Conservation (phyloP, 306 rosid genomes). For the Canavalia ensiformis region DNA sequence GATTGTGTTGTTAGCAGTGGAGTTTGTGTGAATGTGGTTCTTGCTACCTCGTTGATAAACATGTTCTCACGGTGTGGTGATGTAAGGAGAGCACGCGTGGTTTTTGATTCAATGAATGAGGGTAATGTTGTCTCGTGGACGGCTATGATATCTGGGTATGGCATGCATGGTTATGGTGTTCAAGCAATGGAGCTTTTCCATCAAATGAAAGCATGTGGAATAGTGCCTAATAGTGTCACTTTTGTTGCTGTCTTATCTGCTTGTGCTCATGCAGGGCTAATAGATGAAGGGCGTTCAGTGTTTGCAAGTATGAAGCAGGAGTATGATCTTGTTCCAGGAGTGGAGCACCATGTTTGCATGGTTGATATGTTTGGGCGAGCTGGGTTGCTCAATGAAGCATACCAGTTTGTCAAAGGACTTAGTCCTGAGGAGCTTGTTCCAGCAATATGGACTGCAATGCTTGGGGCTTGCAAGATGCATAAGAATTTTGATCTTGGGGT, state of each 20-base stretch:
- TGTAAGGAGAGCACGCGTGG: constrained; percentile 63
- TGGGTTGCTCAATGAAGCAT: constrained; percentile 82
- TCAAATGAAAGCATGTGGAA: constrained; percentile 61
- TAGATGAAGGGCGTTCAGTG: constrained; percentile 69
- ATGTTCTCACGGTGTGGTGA: constrained; percentile 90
- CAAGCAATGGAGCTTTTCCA: constrained; percentile 72
- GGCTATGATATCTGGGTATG: constrained; percentile 90
- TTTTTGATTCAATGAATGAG: constrained; percentile 74
- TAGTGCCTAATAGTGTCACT: constrained; percentile 75
- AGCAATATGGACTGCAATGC: constrained; percentile 86
- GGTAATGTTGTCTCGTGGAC: constrained; percentile 89
- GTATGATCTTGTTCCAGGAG: constrained; percentile 73
- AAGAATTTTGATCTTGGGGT: constrained; percentile 79
- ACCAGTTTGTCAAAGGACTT: constrained; percentile 59
- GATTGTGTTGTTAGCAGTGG: constrained; percentile 57
- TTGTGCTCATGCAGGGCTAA: constrained; percentile 90
- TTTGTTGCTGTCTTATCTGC: constrained; percentile 85
- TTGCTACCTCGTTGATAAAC: constrained; percentile 82
- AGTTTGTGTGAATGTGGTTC: constrained; percentile 61
- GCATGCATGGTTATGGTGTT: constrained; percentile 79
- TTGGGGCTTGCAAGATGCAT: constrained; percentile 94
- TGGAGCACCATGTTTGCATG: constrained; percentile 87
- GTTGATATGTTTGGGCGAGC: constrained; percentile 96
- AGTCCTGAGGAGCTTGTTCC: constrained; percentile 59
- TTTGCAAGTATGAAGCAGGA: constrained; percentile 72